These are phyloP conservation scores for Dactylonectria macrodidyma DNA, from an alignment of 2,329 filamentous ascomycete genomes.

Conservation along the genomic window DNA sequence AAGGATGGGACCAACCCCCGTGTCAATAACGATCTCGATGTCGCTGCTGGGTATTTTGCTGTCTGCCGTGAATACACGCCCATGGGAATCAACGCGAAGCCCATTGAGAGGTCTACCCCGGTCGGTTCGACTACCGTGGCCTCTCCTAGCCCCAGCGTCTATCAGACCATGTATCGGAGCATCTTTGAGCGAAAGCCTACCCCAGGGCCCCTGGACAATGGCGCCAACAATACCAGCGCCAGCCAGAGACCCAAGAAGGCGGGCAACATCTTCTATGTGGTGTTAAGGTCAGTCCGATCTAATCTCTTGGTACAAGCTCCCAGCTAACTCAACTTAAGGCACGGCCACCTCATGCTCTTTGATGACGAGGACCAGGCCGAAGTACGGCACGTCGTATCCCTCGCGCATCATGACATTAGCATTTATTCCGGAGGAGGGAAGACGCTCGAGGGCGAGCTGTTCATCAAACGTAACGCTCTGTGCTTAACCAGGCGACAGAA, in stretches of 20 bases:
- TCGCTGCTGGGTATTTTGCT: conserved; percentile 94
- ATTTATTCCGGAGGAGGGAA: conserved; percentile 84
- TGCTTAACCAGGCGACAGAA: conserved; percentile 78
- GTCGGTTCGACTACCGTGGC: conserved; percentile 82
- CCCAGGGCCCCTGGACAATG: conserved; percentile 63
- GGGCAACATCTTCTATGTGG: conserved; percentile 93
- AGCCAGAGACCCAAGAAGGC: conserved; percentile 74
- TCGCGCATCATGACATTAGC: conserved; percentile 88
- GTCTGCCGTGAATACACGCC: conserved; percentile 94
- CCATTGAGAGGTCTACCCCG: conserved; percentile 87
- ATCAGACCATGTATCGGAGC: conserved; percentile 97
- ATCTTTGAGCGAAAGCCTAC: conserved; percentile 86
- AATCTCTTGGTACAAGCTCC: conserved; percentile 25
- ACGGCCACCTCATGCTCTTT: conserved; percentile 97
- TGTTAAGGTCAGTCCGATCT: conserved; percentile 76
- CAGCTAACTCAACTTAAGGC: conserved; percentile 68
- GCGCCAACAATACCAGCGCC: conserved; percentile 61
- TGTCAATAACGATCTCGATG: conserved; percentile 76
- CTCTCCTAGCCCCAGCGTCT: conserved; percentile 90
- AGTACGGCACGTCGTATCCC: conserved; percentile 94
- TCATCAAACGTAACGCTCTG: conserved; percentile 94
- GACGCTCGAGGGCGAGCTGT: conserved; percentile 93
- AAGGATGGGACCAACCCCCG: conserved; percentile 73
- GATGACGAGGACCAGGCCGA: conserved; percentile 96
- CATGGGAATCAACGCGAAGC: conserved; percentile 92